Percentiles rank a stretch among this genome's conserved stretches.
phyloP scores from a whole-genome alignment of 2,329 filamentous ascomycete species.

The Xylariaceae sp. region DNA sequence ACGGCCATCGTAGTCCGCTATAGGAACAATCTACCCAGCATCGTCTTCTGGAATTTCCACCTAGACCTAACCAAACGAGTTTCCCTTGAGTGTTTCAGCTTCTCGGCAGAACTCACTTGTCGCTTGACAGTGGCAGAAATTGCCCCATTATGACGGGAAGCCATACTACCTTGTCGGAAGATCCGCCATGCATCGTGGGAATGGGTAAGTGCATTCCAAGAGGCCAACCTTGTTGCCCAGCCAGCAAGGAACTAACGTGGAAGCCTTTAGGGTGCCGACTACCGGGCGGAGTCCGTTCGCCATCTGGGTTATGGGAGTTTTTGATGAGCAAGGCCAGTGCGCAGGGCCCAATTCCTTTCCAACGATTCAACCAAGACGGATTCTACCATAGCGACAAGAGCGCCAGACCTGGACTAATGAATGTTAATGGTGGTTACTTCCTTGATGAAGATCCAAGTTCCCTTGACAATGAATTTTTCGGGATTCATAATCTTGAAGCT shows the following conservation, averaged over 20 bases:
- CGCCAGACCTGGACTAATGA: conserved; percentile 7
- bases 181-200: not conserved
- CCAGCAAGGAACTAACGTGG: not conserved
- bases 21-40: too few species aligned
- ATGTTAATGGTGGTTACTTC: conserved; percentile 27
- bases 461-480: conserved; percentile 11
- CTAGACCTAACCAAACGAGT: too few species aligned
- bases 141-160: too few species aligned
- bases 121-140: too few species aligned
- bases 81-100: too few species aligned
- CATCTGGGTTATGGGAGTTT: conserved; percentile 21
- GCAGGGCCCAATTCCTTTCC: conserved; percentile 15
- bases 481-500: conserved; percentile 10
- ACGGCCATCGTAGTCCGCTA: too few species aligned
- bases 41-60: too few species aligned
- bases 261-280: conserved; percentile 19
- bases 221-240: not conserved
- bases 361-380: conserved; percentile 20
- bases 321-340: conserved; percentile 14
- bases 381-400: conserved; percentile 17
- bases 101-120: too few species aligned
- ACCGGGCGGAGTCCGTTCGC: conserved; percentile 18
- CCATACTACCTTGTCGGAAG: not conserved
- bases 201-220: not conserved
- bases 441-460: conserved; percentile 15